Percentiles rank a stretch among this genome's conserved stretches.
phyloP scores from a whole-genome alignment of 495 filamentous ascomycete genomes.

The Aspergillus ostianus region DNA sequence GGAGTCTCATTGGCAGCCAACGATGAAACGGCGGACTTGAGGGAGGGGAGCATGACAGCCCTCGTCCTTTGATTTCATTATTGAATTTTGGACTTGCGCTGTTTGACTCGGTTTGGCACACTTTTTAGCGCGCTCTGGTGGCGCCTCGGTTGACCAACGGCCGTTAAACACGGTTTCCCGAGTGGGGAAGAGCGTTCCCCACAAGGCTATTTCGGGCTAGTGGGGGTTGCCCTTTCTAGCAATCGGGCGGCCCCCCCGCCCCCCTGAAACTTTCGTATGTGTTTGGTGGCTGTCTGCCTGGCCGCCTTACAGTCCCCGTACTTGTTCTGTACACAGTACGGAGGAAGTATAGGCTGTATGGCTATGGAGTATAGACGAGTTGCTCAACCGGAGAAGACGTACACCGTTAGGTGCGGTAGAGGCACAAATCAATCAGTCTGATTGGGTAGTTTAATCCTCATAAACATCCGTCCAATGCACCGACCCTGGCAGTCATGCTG shows the following conservation, averaged over 20 bases:
- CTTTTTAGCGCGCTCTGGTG: constrained; percentile 16
- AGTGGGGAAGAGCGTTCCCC: not conserved
- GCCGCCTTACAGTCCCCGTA: not conserved
- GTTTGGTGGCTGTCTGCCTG: constrained; percentile 1
- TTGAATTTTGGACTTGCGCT: too few species aligned
- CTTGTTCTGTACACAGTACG: not conserved
- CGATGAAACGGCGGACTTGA: not conserved
- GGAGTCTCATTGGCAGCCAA: not conserved
- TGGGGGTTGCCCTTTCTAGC: constrained; percentile 4
- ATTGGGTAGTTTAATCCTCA: not conserved
- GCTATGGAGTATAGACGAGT: too few species aligned
- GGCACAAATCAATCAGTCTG: too few species aligned
- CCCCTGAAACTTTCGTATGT: constrained; percentile 18
- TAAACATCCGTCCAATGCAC: not conserved
- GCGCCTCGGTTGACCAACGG: constrained; percentile 20
- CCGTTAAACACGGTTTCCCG: constrained; percentile 18
- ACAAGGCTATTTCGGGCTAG: constrained; percentile 25
- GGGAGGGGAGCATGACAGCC: not conserved
- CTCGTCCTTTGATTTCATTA: too few species aligned
- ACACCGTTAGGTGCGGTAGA: too few species aligned
- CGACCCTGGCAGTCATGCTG: constrained; percentile 16
- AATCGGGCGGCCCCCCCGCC: constrained; percentile 14
- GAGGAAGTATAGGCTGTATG: too few species aligned
- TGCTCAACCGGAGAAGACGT: too few species aligned
- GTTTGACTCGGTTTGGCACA: constrained; percentile 10